Base-by-base conservation (phyloP, 228 moss, liverwort and hornwort genomes). In the Sphagnum magellanicum region DNA sequence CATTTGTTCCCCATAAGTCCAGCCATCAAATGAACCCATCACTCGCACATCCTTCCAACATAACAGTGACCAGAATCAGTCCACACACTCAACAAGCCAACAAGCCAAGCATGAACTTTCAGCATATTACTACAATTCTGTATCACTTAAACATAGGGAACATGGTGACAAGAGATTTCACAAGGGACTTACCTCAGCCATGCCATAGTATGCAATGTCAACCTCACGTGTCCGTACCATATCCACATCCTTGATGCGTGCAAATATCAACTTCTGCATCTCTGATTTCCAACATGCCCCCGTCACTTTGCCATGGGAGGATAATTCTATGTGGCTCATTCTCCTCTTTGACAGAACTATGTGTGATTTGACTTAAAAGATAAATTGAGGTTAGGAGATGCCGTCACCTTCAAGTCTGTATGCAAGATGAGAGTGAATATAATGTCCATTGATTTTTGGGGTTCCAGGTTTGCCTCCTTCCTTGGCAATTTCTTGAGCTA, bases 11-110 rank as follows among this genome's bases (percentile, higher is more conserved):
- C 94, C 91, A 50, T 79, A 81, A 60, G 80, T 86, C 94, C 91
- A 91, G 74, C 80, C 81, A 75, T 94, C 81, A 67, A 94, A 94
- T 7, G 91, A 87, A 59, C 94, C 91, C 94, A 94, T 94, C 49
- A 91, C 82, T 78, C 68, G 81, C 57, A 89, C 87, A 79, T 84
- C 86, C 88, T 90, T 82, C 14, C 32, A 32, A 32, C 32, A 32
- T 32, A 32, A 32, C 32, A 32, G 32, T 32, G 32, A 32, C 32
- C 32, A 32, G 32, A 32, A 32, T 32, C 32, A 32, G 32, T 32
- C 32, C 32, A 32, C 32, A 32, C 32, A 32, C 32, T 32, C 32
- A 32, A 32, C 1, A 32, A 32, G 32, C 32, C 32, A 32, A 0
- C 0, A 32, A 32, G 32, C 3, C 32, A 32, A 32, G 32, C 32